Evolutionary conservation across 306 rosid species (phyloP).

Genomic region (Psophocarpus tetragonolobus): DNA sequence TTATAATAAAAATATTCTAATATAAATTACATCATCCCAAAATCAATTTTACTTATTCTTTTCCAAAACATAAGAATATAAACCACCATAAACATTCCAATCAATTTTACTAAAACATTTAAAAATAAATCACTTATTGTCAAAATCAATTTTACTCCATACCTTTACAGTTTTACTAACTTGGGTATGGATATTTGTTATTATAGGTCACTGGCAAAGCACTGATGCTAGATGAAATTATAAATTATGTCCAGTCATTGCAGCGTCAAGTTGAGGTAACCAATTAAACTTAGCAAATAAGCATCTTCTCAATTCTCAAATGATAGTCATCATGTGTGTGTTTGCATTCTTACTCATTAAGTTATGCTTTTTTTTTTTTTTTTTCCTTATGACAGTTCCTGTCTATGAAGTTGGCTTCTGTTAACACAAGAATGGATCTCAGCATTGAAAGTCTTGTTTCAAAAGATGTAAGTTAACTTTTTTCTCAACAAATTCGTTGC

Average conservation of each 20-base stretch:
- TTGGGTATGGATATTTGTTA: not conserved
- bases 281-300: constrained; percentile 26
- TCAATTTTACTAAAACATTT: too few relatives aligned
- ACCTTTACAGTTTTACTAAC: constrained; percentile 38
- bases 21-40: too few relatives aligned
- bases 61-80: too few relatives aligned
- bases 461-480: constrained; percentile 69
- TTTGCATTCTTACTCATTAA: constrained; percentile 35
- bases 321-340: constrained; percentile 30
- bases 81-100: too few relatives aligned
- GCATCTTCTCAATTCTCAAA: constrained; percentile 34
- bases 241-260: constrained; percentile 96
- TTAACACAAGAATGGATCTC: constrained; percentile 77
- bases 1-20: too few relatives aligned
- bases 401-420: constrained; percentile 93
- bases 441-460: constrained; percentile 67
- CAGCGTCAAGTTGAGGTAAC: constrained; percentile 96
- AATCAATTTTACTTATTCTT: too few relatives aligned
- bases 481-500: constrained; percentile 18
- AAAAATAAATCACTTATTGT: too few relatives aligned
- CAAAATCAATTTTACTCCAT: too few relatives aligned
- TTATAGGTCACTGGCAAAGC: constrained; percentile 93
- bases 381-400: constrained; percentile 57
- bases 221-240: constrained; percentile 95
- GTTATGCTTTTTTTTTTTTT: not conserved